These are phyloP conservation scores for Thelonectria discophora DNA, from an alignment of 2,329 filamentous ascomycete species.

Conservation along the genomic window DNA sequence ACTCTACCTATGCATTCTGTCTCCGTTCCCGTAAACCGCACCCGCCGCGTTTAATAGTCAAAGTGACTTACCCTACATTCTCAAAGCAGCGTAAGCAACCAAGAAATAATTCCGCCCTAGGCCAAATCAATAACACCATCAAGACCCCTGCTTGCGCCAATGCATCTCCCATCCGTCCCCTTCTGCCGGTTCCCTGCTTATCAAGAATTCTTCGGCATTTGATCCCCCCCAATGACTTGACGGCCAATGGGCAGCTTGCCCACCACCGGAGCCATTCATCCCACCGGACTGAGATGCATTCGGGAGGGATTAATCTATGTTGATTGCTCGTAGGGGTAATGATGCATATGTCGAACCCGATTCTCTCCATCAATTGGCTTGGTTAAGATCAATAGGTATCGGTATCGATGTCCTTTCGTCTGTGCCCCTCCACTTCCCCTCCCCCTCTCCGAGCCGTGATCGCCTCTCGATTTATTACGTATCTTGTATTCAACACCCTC, in stretches of 20 bases:
- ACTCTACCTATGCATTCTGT: no score
- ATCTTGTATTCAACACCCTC: neutral
- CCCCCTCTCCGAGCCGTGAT: neutral
- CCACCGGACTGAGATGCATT: neutral
- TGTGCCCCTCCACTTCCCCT: neutral
- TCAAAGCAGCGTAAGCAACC: no score
- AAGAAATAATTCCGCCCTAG: neutral
- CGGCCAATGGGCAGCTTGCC: neutral
- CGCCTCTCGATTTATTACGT: neutral
- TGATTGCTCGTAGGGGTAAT: no score
- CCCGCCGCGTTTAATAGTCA: no score
- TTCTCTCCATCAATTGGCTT: neutral
- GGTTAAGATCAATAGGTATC: no score
- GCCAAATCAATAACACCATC: conserved; percentile 35
- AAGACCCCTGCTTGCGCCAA: conserved; percentile 27
- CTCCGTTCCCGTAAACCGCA: no score
- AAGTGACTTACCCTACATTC: no score
- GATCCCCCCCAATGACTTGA: neutral
- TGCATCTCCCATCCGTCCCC: neutral
- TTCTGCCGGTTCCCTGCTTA: conserved; percentile 17
- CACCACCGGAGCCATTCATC: neutral
- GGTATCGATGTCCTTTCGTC: neutral
- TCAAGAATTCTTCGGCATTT: conserved; percentile 19
- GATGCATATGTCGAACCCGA: no score
- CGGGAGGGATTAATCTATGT: no score